phyloP scores from a whole-genome alignment of 2,329 filamentous ascomycete genomes.

The Beauveria sp. region DNA sequence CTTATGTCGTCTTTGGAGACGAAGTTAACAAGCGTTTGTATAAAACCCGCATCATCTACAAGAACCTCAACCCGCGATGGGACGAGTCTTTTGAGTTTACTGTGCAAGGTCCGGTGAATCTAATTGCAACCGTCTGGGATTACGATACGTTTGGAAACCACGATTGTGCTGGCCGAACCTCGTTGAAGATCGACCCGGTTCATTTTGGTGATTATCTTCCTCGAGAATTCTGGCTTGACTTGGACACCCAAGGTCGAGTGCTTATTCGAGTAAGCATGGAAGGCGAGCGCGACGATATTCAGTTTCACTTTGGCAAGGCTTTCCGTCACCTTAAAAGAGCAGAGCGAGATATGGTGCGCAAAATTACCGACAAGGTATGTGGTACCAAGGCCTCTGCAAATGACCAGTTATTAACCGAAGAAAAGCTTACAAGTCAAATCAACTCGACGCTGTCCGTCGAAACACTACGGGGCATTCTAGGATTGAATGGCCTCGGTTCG shows the following conservation, averaged over 20 bases:
- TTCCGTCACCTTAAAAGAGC: conserved; percentile 93
- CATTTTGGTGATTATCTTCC: conserved; percentile 96
- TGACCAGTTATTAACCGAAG: conserved; percentile 15
- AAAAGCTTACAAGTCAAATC: conserved; percentile 83
- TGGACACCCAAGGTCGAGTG: conserved; percentile 88
- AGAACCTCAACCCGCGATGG: conserved; percentile 89
- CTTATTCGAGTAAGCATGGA: conserved; percentile 96
- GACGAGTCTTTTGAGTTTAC: conserved; percentile 96
- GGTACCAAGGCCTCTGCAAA: neutral
- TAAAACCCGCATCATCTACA: conserved; percentile 88
- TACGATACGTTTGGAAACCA: conserved; percentile 96
- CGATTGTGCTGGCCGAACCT: conserved; percentile 95
- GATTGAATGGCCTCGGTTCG: conserved; percentile 60
- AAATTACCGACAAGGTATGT: conserved; percentile 90
- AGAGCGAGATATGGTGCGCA: conserved; percentile 95
- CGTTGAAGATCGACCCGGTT: conserved; percentile 92
- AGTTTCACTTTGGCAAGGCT: conserved; percentile 96
- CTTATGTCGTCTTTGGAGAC: conserved; percentile 92
- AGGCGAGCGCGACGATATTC: conserved; percentile 94
- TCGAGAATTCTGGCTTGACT: conserved; percentile 93
- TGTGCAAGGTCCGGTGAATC: conserved; percentile 81
- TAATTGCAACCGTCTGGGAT: conserved; percentile 97
- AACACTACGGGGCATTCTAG: conserved; percentile 67
- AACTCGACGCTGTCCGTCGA: conserved; percentile 79
- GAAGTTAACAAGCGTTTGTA: conserved; percentile 95